phyloP scores from a whole-genome alignment of 2,329 filamentous ascomycete species.

The Talaromyces islandicus region DNA sequence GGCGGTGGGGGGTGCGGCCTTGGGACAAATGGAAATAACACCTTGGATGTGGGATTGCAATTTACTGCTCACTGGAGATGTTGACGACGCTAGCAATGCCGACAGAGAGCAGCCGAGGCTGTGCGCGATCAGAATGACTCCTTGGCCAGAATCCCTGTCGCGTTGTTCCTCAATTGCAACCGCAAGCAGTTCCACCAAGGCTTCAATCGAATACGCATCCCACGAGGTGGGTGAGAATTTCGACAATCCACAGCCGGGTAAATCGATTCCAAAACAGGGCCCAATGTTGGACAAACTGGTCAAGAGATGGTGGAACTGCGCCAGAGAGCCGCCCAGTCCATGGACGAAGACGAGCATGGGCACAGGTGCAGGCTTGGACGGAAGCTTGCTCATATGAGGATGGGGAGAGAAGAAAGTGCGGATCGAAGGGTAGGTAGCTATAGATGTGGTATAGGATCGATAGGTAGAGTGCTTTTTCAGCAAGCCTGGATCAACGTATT shows the following conservation, averaged over 20 bases:
- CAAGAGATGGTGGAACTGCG: constrained; percentile 78
- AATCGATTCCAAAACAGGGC: constrained; percentile 79
- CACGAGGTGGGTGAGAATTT: constrained; percentile 64
- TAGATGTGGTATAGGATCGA: constrained; percentile 64
- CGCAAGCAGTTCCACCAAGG: constrained; percentile 68
- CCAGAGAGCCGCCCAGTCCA: constrained; percentile 83
- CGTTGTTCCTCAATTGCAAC: constrained; percentile 68
- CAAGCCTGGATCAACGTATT: constrained; percentile 66
- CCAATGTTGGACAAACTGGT: constrained; percentile 76
- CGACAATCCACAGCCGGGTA: constrained; percentile 84
- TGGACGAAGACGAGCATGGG: constrained; percentile 89
- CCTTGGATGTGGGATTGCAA: constrained; percentile 65
- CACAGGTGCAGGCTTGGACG: constrained; percentile 63
- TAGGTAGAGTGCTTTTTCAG: constrained; percentile 70
- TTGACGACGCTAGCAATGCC: constrained; percentile 61
- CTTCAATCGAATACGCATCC: constrained; percentile 73
- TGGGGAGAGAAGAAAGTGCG: constrained; percentile 81
- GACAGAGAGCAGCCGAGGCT: constrained; percentile 83
- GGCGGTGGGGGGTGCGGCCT: constrained; percentile 57
- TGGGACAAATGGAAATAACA: constrained; percentile 75
- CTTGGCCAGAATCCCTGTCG: constrained; percentile 59
- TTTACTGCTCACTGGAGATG: constrained; percentile 46
- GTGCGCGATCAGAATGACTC: constrained; percentile 76
- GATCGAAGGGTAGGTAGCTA: constrained; percentile 65
- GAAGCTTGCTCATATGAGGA: constrained; percentile 74